Conservation (phyloP, 768 basidiomycete species). For the Xanthoconium purpureum region DNA sequence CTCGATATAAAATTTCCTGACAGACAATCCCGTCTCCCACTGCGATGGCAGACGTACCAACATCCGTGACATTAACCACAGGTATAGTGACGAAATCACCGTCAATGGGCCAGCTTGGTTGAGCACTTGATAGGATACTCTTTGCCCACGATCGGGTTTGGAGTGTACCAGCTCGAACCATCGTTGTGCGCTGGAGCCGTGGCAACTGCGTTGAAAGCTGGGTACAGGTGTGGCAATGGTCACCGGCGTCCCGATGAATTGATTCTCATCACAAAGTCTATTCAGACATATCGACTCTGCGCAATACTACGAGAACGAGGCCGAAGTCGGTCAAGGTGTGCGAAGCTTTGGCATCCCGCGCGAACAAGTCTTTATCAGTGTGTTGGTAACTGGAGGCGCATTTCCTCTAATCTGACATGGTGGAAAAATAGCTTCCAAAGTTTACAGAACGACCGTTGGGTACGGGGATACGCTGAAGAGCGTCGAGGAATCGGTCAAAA, state of each 20-base stretch:
- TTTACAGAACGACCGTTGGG: not conserved
- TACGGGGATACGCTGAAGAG: slow-evolving; percentile 15
- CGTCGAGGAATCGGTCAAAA: slow-evolving; percentile 24
- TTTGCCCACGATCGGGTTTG: slow-evolving; percentile 28
- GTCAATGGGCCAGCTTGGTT: not conserved
- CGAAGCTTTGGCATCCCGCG: slow-evolving; percentile 21
- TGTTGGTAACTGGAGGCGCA: not conserved
- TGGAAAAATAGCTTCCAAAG: slow-evolving; percentile 24
- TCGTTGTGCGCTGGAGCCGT: slow-evolving; percentile 15
- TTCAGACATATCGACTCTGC: slow-evolving; percentile 29
- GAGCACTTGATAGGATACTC: slow-evolving; percentile 13
- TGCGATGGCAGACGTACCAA: slow-evolving; percentile 8
- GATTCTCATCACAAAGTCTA: not conserved
- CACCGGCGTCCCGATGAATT: not conserved
- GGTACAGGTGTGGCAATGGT: slow-evolving; percentile 22
- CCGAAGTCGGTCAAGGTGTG: slow-evolving; percentile 26
- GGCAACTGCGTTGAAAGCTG: slow-evolving; percentile 19
- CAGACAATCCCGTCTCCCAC: not conserved
- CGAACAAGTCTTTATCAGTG: slow-evolving; percentile 32
- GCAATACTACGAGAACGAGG: slow-evolving; percentile 26
- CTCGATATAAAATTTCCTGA: slow-evolving; percentile 2
- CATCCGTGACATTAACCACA: slow-evolving; percentile 7
- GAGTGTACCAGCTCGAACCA: slow-evolving; percentile 20
- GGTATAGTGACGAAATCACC: not conserved
- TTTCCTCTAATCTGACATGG: not conserved